Evolutionary conservation across 805 yeast species (phyloP).

Genomic region (Ogataea corticis): DNA sequence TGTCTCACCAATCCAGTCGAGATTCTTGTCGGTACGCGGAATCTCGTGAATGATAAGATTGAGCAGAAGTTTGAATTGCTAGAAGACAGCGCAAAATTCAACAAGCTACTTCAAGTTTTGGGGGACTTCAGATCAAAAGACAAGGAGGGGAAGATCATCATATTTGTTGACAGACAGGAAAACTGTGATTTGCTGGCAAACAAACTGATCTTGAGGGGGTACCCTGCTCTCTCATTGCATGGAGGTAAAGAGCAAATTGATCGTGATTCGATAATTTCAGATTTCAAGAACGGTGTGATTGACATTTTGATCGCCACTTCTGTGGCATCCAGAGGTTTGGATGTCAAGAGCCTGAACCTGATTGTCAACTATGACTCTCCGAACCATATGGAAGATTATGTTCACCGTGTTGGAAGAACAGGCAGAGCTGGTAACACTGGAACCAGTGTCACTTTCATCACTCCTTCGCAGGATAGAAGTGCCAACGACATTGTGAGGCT

Average conservation of each 20-base stretch:
- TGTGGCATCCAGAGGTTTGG: conserved; percentile 92
- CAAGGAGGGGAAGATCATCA: conserved; percentile 54
- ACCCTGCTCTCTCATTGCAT: conserved; percentile 70
- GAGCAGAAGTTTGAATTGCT: conserved; percentile 69
- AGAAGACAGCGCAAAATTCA: conserved; percentile 55
- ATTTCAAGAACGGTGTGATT: conserved; percentile 61
- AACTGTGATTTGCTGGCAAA: conserved; percentile 71
- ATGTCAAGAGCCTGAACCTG: conserved; percentile 79
- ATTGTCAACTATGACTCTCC: conserved; percentile 85
- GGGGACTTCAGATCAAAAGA: conserved; percentile 42
- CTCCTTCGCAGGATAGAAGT: conserved; percentile 58
- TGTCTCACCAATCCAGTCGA: conserved; percentile 67
- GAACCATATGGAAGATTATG: conserved; percentile 89
- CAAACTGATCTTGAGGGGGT: conserved; percentile 51
- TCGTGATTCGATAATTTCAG: conserved; percentile 69
- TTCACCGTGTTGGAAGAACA: conserved; percentile 94
- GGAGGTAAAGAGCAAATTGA: conserved; percentile 92
- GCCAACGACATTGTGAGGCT: conserved; percentile 74
- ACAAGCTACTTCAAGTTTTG: conserved; percentile 53
- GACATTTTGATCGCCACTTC: conserved; percentile 86
- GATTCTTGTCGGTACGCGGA: conserved; percentile 76
- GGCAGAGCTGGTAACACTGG: conserved; percentile 90
- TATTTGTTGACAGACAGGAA: conserved; percentile 89
- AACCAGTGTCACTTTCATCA: conserved; percentile 66
- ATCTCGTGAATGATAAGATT: conserved; percentile 80